Evolutionary conservation across 2,329 filamentous ascomycete species (phyloP), one percentile per base, ranked within the genome.

Genomic region (Claviceps paspali): DNA sequence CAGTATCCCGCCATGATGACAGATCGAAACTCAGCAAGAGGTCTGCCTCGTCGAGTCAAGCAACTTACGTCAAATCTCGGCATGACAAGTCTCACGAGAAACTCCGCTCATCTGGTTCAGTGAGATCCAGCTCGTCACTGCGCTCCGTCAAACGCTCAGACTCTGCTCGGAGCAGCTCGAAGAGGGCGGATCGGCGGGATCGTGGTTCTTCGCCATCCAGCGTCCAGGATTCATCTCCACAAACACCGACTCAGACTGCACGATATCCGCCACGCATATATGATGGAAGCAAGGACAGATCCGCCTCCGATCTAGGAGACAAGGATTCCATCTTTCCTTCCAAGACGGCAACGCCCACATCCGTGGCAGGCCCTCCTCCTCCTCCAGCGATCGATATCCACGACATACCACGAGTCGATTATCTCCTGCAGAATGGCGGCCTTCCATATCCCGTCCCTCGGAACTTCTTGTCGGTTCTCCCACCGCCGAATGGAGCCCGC

Each of bases 401-500:
- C 30, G 76, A 85, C 29, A 70, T 78, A 10, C 88, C 88, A 1
- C 74, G 83, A 42, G 86, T 96, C 14, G 88, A 96, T 54, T 96
- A 96, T 53, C 66, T 96, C 14, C 68, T 95, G 38, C 84, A 91
- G 49, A 80, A 95, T 55, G 88, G 88, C 28, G 88, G 88, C 1
- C 62, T 96, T 14, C 58, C 76, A 17, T 70, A 80, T 31, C 65
- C 76, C 1, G 71, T 91, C 0, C 76, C 86, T 1, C 82, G 79
- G 48, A 75, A 76, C 41, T 74, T 95, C 36, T 63, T 94, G 6
- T 68, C 76, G 28, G 78, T 67, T 30, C 63, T 73, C 39, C 79
- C 73, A 23, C 67, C 59, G 38, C 65, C 63, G 53, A 70, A 65
- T 55, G 71, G 63, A 42, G 70, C 64, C 23, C 64, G 72, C 30